These are phyloP conservation scores for Nicotiana paniculata DNA, from an alignment of 257 asterid species.

Conservation along the genomic window DNA sequence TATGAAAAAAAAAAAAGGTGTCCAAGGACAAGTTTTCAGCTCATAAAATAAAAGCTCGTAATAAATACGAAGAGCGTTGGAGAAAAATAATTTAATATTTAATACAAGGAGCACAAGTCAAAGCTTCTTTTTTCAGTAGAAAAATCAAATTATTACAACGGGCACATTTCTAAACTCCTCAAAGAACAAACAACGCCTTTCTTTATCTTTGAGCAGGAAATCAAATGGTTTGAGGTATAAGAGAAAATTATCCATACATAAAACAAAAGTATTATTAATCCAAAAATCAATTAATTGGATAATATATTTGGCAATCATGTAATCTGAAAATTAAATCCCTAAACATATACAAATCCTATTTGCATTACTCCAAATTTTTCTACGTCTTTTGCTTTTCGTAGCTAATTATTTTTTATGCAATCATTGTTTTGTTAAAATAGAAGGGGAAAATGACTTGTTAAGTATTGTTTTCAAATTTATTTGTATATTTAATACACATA, in stretches of 20 bases:
- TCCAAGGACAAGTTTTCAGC: not conserved
- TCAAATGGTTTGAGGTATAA: too few relatives aligned
- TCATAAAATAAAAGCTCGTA: not conserved
- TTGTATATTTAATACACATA: not conserved
- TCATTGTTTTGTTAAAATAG: not conserved
- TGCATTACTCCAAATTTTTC: not conserved
- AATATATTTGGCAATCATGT: too few relatives aligned
- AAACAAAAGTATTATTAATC: not conserved
- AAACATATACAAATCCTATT: not conserved
- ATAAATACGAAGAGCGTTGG: not conserved
- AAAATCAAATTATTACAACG: not conserved
- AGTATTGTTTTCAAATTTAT: not conserved
- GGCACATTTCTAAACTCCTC: too few relatives aligned
- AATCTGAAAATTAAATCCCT: not conserved
- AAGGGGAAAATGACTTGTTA: not conserved
- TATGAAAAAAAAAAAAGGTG: not conserved
- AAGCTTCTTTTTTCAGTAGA: not conserved
- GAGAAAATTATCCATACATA: not conserved
- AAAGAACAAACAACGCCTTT: not conserved
- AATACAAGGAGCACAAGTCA: not conserved
- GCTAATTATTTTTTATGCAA: not conserved
- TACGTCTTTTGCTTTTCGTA: not conserved
- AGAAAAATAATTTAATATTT: not conserved
- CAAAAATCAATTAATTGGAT: too few relatives aligned
- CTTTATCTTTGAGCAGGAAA: not conserved